Base-by-base conservation (phyloP, 306 rosid genomes). In the Prunus kanzakura region DNA sequence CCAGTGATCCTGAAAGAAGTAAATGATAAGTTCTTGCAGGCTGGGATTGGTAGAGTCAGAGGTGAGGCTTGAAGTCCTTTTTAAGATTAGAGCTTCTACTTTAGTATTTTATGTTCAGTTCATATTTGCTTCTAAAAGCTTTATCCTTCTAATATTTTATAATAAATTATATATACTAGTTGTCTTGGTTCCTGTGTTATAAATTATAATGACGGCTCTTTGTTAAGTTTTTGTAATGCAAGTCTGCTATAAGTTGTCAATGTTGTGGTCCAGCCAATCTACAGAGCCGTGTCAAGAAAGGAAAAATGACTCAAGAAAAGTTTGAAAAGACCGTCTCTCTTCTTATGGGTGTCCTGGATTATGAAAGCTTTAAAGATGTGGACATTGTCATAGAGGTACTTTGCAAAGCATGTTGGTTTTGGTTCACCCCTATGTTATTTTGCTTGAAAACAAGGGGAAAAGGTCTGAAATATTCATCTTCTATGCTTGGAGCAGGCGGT, bases 311-410 rank as follows among this genome's bases (percentile, higher is more conserved):
- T 14, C 84, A 72, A 81, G 93, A 92, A 84, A 91, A 84, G 81
- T 88, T 91, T 83, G 98, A 91, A 38, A 91, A 83, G 72, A 69
- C 90, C 25, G 2, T 86, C 30, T 87, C 92, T 84, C 97, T 95
- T 79, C 90, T 96, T 63, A 82, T 84, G 85, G 99, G 99, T 69
- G 75, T 76, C 49, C 83, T 91, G 67, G 92, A 91, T 80, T 96
- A 86, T 72, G 90, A 91, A 81, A 86, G 88, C 85, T 90, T 92
- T 74, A 82, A 76, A 82, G 97, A 96, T 72, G 99, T 96, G 71
- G 98, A 95, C 89, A 77, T 95, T 91, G 98, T 92, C 79, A 95
- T 95, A 67, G 99, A 95, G 99, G 99, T 92, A 75, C 49, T 75
- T 80, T n/a, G 0, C 2, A 51, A 18, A 14, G 57, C 63, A 72